Conservation (phyloP, 768 basidiomycete genomes). For the Suillus fuscotomentosus region DNA sequence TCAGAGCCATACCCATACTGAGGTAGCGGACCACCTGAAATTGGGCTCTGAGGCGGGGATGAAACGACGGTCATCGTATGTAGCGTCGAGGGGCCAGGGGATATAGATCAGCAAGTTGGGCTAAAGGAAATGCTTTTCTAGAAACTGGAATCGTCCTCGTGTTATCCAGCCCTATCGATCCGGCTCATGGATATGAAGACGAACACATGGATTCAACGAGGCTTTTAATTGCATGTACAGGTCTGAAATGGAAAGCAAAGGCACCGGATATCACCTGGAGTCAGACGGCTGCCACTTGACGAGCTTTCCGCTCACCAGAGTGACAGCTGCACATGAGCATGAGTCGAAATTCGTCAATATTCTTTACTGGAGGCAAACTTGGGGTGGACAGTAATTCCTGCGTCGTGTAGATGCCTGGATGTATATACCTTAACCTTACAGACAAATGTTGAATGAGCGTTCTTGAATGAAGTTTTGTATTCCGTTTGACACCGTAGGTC, state of each 20-base stretch:
- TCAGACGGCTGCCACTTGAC: not conserved
- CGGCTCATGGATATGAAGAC: constrained; percentile 20
- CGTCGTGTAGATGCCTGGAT: not conserved
- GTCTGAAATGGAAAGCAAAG: not conserved
- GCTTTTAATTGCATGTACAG: constrained; percentile 1
- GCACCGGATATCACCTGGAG: not conserved
- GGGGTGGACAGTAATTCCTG: not conserved
- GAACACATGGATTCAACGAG: constrained; percentile 26
- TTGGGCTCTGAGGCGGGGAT: constrained; percentile 19
- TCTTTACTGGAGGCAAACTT: not conserved
- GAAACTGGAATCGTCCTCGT: constrained; percentile 23
- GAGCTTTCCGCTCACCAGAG: not conserved
- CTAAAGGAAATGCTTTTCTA: constrained; percentile 26
- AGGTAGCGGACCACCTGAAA: constrained; percentile 41
- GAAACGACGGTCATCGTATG: constrained; percentile 25
- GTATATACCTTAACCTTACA: not conserved
- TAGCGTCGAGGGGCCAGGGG: constrained; percentile 7
- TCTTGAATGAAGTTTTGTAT: not conserved
- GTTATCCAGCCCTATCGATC: constrained; percentile 29
- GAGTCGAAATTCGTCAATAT: not conserved
- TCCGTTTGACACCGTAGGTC: not conserved
- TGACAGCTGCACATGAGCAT: not conserved
- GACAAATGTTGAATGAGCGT: not conserved
- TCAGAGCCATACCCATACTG: constrained; percentile 74
- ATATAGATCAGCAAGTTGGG: constrained; percentile 9